A percentile compares a stretch with the other conserved stretches of the same genome.
Conservation (phyloP, 768 basidiomycete species). For the Saitozyma sp. region DNA sequence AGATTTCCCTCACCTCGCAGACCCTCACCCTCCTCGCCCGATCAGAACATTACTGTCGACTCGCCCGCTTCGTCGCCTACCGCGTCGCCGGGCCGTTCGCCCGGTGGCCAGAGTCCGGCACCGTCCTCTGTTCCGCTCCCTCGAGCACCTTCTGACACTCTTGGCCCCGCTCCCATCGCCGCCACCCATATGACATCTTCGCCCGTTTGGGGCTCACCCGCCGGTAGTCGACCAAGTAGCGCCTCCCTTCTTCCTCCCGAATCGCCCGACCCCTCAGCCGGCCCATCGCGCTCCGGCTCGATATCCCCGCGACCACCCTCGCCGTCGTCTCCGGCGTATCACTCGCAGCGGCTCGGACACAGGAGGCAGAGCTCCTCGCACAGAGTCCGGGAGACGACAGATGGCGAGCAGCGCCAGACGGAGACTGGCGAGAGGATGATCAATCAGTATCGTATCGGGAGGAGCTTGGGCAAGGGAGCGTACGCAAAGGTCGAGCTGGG, state of each 20-base stretch:
- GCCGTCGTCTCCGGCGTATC: conserved; percentile 30
- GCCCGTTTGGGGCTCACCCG: background rate
- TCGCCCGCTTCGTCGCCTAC: conserved; percentile 14
- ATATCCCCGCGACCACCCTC: conserved; percentile 18
- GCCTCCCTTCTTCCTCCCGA: conserved; percentile 4
- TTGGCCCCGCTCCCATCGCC: background rate
- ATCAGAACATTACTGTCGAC: conserved; percentile 11
- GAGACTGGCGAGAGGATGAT: conserved; percentile 47
- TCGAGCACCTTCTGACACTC: background rate
- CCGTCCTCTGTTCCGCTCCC: background rate
- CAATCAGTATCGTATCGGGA: conserved; percentile 50
- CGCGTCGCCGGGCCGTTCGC: conserved; percentile 1
- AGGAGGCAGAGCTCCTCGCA: conserved; percentile 39
- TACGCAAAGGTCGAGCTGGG: conserved; percentile 52
- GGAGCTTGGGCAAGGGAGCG: conserved; percentile 49
- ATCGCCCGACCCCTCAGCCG: conserved; percentile 12
- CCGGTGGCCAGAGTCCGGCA: background rate
- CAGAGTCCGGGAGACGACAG: conserved; percentile 44
- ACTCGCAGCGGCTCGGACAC: conserved; percentile 27
- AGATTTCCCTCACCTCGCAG: conserved; percentile 5
- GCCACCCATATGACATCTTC: background rate
- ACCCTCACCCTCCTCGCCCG: background rate
- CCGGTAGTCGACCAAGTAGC: background rate
- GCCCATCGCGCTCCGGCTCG: background rate
- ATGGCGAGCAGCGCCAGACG: conserved; percentile 41